Percentiles rank a stretch among this genome's conserved stretches.
phyloP scores from a whole-genome alignment of 1,139 yeast species.

The Candida dubliniensis region DNA sequence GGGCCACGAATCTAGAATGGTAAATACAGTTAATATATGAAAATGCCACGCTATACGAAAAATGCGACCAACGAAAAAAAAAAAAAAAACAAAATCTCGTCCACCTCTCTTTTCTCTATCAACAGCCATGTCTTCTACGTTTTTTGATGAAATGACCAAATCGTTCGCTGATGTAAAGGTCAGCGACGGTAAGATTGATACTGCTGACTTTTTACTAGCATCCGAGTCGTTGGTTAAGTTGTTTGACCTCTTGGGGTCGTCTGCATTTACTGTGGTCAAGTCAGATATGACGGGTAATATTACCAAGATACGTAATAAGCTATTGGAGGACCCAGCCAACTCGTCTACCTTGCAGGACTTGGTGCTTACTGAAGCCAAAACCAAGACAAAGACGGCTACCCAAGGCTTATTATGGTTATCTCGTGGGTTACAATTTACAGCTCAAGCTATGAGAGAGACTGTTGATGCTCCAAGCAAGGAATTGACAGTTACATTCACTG shows the following conservation, averaged over 20 bases:
- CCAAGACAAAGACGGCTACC: conserved; percentile 76
- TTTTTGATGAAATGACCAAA: conserved; percentile 74
- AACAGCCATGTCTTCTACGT: conserved; percentile 61
- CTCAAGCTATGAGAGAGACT: conserved; percentile 82
- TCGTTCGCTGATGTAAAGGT: conserved; percentile 77
- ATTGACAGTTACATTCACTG: conserved; percentile 75
- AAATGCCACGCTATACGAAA: conserved; percentile 9
- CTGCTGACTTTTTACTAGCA: conserved; percentile 78
- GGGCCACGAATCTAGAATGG: conserved; percentile 60
- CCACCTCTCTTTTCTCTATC: neutral
- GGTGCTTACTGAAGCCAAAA: conserved; percentile 66
- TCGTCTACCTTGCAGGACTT: conserved; percentile 74
- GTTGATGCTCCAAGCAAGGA: conserved; percentile 61
- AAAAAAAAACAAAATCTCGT: conserved; percentile 2
- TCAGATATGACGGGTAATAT: conserved; percentile 89
- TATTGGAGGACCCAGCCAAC: conserved; percentile 62
- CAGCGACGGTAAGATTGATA: conserved; percentile 61
- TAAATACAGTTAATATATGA: conserved; percentile 16
- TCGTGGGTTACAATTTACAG: conserved; percentile 85
- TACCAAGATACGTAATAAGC: conserved; percentile 66
- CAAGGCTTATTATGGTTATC: conserved; percentile 90
- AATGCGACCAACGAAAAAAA: conserved; percentile 1
- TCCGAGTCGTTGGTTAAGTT: conserved; percentile 79
- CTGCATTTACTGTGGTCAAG: conserved; percentile 84
- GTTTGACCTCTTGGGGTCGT: conserved; percentile 80